Conservation (phyloP, 2,329 filamentous ascomycete genomes). For the Alternaria conjuncta region DNA sequence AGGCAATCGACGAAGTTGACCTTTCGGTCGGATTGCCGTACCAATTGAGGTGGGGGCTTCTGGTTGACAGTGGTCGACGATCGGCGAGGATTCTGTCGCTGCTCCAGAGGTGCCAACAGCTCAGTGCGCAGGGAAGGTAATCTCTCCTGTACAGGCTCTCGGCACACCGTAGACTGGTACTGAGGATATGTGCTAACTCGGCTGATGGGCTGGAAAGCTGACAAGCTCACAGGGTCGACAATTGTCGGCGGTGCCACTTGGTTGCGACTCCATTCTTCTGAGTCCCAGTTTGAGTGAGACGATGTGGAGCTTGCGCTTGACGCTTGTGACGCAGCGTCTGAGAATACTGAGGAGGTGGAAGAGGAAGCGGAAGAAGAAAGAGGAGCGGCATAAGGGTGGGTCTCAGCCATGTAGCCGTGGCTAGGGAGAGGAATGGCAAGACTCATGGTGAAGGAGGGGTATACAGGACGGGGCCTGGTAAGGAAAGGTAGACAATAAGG, state of each 20-base stretch:
- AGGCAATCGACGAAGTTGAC: slow-evolving; percentile 95
- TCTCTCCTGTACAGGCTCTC: slow-evolving; percentile 38
- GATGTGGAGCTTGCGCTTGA: slow-evolving; percentile 69
- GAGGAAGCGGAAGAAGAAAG: slow-evolving; percentile 78
- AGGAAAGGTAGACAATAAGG: slow-evolving; percentile 34
- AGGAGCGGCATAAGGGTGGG: slow-evolving; percentile 70
- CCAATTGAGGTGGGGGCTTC: slow-evolving; percentile 74
- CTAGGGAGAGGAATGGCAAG: slow-evolving; percentile 43
- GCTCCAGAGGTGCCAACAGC: slow-evolving; percentile 63
- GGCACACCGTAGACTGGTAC: slow-evolving; percentile 49
- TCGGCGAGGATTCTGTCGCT: slow-evolving; percentile 68
- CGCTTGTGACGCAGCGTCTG: slow-evolving; percentile 70
- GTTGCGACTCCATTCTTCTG: slow-evolving; percentile 43
- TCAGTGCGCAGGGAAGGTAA: slow-evolving; percentile 44
- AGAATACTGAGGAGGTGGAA: slow-evolving; percentile 80
- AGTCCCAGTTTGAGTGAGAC: slow-evolving; percentile 61
- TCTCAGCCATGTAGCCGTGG: slow-evolving; percentile 46
- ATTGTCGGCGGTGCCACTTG: slow-evolving; percentile 28
- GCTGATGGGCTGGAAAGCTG: slow-evolving; percentile 41
- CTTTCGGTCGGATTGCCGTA: slow-evolving; percentile 90
- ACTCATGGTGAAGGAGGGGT: slow-evolving; percentile 46
- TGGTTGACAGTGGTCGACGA: slow-evolving; percentile 62
- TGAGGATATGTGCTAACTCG: slow-evolving; percentile 46
- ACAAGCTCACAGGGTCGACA: slow-evolving; percentile 28
- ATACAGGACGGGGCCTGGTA: slow-evolving; percentile 27